These are phyloP conservation scores for Candida labiduridarum DNA, from an alignment of 1,139 yeast species.

Conservation along the genomic window DNA sequence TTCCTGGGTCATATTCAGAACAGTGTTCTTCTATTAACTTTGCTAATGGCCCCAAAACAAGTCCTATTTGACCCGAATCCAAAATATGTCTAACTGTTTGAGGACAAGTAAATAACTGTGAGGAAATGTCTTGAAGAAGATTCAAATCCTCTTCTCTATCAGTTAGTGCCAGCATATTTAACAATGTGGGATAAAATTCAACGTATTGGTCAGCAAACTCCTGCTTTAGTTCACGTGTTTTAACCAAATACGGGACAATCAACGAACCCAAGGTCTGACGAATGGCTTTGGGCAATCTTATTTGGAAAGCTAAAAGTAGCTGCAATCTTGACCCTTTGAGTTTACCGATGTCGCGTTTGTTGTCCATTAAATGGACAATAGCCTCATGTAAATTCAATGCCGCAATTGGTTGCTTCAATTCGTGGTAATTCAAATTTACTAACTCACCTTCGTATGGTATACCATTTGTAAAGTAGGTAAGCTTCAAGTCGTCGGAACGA, in stretches of 20 bases:
- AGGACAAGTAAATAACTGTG: slow-evolving; percentile 70
- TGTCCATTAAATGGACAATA: slow-evolving; percentile 7
- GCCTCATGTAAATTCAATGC: slow-evolving; percentile 8
- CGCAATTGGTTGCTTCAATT: slow-evolving; percentile 14
- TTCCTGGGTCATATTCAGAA: slow-evolving; percentile 22
- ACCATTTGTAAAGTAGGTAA: slow-evolving; percentile 34
- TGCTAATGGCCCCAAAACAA: slow-evolving; percentile 50
- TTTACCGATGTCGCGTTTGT: slow-evolving; percentile 4
- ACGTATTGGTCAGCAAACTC: slow-evolving; percentile 55
- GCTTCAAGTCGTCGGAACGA: slow-evolving; percentile 16
- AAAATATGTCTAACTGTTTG: slow-evolving; percentile 50
- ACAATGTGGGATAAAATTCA: slow-evolving; percentile 56
- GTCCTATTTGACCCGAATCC: slow-evolving; percentile 35
- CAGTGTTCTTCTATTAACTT: slow-evolving; percentile 47
- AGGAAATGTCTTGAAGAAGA: slow-evolving; percentile 53
- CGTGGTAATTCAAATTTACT: slow-evolving; percentile 21
- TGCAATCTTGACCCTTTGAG: slow-evolving; percentile 50
- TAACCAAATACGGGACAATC: slow-evolving; percentile 56
- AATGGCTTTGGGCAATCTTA: slow-evolving; percentile 52
- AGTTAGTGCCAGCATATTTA: slow-evolving; percentile 46
- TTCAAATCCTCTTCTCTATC: slow-evolving; percentile 72
- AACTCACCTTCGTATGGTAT: slow-evolving; percentile 30
- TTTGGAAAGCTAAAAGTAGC: slow-evolving; percentile 55
- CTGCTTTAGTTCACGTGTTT: slow-evolving; percentile 48
- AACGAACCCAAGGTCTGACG: slow-evolving; percentile 51